A percentile compares a stretch with the other conserved stretches of the same genome.
These are phyloP conservation scores for Zygoascus sp. DNA, from an alignment of 1,139 yeast genomes.

Conservation along the genomic window DNA sequence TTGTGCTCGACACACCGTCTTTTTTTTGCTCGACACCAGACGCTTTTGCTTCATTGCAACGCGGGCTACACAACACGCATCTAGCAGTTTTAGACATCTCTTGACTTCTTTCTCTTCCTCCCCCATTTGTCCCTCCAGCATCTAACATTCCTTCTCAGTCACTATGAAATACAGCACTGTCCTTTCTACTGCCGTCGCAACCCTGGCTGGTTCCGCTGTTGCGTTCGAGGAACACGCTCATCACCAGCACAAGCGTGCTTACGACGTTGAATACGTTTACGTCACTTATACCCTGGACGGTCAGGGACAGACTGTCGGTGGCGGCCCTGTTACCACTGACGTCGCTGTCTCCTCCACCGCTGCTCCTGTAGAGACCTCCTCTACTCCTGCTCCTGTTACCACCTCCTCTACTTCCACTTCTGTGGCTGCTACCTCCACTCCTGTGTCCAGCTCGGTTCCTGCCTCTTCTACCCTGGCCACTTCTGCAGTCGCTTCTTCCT, in stretches of 20 bases:
- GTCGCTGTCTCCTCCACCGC: conserved; percentile 17
- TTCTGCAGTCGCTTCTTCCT: conserved; percentile 27
- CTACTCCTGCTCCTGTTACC: conserved; percentile 25
- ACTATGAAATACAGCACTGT: conserved; percentile 30
- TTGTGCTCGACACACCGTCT: no score
- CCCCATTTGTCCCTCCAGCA: neutral
- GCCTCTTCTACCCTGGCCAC: conserved; percentile 18
- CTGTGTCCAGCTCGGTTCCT: conserved; percentile 16
- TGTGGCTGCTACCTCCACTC: conserved; percentile 22
- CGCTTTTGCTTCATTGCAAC: no score
- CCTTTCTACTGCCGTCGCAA: conserved; percentile 40
- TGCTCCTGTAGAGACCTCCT: conserved; percentile 20
- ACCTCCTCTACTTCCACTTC: conserved; percentile 23
- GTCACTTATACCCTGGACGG: conserved; percentile 71
- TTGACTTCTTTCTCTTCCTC: conserved; percentile 5
- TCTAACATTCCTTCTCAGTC: neutral
- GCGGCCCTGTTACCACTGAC: conserved; percentile 19
- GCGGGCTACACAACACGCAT: no score
- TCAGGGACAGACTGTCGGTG: conserved; percentile 48
- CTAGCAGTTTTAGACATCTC: no score
- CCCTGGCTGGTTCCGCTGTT: conserved; percentile 44
- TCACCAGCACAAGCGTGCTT: conserved; percentile 61
- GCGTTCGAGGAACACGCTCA: conserved; percentile 29
- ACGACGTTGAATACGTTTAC: conserved; percentile 77
- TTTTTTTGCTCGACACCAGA: no score